Evolutionary conservation across 371 early-diverging fungal species (phyloP).

Genomic region (Encephalitozoon cuniculi): DNA sequence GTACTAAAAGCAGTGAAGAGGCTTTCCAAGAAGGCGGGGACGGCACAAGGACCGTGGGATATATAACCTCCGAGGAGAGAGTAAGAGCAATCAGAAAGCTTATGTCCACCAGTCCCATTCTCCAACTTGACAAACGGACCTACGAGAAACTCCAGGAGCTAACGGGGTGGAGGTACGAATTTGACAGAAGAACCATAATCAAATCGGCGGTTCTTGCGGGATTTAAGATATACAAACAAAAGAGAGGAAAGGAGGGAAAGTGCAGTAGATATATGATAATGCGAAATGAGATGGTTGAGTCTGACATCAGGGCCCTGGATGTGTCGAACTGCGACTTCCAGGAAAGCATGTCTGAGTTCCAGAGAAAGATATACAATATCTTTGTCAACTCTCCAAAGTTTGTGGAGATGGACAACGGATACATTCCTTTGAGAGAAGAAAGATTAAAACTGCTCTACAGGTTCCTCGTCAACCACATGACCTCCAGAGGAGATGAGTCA

Average conservation of each 20-base stretch:
- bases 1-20: not conserved
- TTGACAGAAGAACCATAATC: conserved; percentile 50
- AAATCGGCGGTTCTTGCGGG: conserved; percentile 37
- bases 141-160: conserved; percentile 25
- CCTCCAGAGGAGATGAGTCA: not conserved
- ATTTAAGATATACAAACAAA: conserved; percentile 30
- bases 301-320: not conserved
- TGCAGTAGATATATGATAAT: conserved; percentile 16
- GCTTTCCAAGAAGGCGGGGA: not conserved
- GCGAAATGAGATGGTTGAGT: not conserved
- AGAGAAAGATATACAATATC: conserved; percentile 16
- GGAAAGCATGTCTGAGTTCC: conserved; percentile 4
- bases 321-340: not conserved
- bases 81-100: conserved; percentile 31
- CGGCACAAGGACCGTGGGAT: not conserved
- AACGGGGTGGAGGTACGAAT: conserved; percentile 16
- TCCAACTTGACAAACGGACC: conserved; percentile 31
- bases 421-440: not conserved
- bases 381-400: conserved; percentile 24
- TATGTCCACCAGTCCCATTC: conserved; percentile 13
- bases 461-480: not conserved
- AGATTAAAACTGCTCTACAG: not conserved
- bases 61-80: conserved; percentile 30
- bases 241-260: not conserved
- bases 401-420: conserved; percentile 37